phyloP scores from a whole-genome alignment of 176 grass and related monocot species.

The Oryza glumipatula region DNA sequence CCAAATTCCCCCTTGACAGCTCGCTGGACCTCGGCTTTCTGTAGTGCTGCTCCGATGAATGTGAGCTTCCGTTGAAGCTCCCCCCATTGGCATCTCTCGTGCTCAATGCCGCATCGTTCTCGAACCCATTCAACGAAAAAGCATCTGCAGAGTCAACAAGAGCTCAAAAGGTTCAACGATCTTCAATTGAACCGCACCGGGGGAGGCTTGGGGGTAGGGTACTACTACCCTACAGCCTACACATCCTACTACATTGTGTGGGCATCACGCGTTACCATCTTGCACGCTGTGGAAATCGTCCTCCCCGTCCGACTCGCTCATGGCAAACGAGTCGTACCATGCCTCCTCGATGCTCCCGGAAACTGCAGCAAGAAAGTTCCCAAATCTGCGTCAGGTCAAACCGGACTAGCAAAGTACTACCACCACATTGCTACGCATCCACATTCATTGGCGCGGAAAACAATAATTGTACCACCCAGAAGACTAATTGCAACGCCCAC shows the following conservation, averaged over 20 bases:
- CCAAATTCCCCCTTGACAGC: conserved; percentile 48
- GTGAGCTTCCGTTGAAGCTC: conserved; percentile 34
- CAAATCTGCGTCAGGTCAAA: conserved; percentile 46
- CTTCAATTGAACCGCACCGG: not conserved
- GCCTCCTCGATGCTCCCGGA: conserved; percentile 74
- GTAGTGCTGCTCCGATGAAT: conserved; percentile 43
- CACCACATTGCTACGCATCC: not conserved
- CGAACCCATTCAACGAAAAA: conserved; percentile 68
- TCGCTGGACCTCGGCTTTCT: conserved; percentile 66
- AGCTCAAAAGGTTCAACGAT: not conserved
- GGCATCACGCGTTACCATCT: conserved; percentile 59
- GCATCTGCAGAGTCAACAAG: conserved; percentile 44
- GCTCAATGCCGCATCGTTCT: conserved; percentile 58
- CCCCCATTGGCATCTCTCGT: conserved; percentile 44
- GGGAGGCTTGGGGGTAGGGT: not conserved
- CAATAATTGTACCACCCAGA: not conserved
- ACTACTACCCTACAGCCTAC: not conserved
- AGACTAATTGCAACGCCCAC: conserved; percentile 6
- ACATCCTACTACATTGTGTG: not conserved
- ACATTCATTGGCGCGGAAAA: conserved; percentile 36
- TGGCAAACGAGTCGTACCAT: conserved; percentile 80
- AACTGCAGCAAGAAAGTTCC: conserved; percentile 38
- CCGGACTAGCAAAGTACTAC: not conserved
- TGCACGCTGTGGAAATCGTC: conserved; percentile 96
- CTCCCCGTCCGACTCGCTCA: conserved; percentile 73